Conservation (phyloP, 176 grass and related monocot species). For the Dendrocalamus sinicus region DNA sequence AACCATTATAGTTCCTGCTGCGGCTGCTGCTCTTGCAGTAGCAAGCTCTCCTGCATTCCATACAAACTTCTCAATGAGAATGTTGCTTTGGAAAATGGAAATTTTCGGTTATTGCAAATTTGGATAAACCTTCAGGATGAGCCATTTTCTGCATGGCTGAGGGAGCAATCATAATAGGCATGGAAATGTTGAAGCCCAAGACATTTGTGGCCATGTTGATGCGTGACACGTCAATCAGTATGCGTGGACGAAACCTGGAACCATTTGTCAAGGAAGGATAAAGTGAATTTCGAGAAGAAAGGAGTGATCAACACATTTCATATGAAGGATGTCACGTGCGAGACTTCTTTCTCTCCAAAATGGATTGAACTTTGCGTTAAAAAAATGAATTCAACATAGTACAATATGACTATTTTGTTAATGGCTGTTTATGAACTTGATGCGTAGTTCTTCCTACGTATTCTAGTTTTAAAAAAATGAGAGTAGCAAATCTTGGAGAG, state of each 20-base stretch:
- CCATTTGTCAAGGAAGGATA: slow-evolving; percentile 29
- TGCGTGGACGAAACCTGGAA: slow-evolving; percentile 77
- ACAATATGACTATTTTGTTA: not conserved
- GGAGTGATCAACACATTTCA: not conserved
- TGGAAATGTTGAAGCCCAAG: slow-evolving; percentile 84
- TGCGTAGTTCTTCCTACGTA: not conserved
- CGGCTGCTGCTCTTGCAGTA: slow-evolving; percentile 85
- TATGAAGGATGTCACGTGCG: not conserved
- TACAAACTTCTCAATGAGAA: slow-evolving; percentile 34
- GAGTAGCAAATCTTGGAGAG: not conserved
- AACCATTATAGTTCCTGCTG: slow-evolving; percentile 96
- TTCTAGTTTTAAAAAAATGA: not conserved
- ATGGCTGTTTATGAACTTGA: not conserved
- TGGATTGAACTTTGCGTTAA: not conserved
- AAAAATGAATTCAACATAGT: not conserved
- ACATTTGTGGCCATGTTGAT: slow-evolving; percentile 71
- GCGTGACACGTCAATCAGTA: slow-evolving; percentile 79
- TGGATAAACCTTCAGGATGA: slow-evolving; percentile 72
- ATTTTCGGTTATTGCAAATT: not conserved
- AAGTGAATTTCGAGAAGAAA: slow-evolving; percentile 19
- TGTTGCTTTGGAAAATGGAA: not conserved
- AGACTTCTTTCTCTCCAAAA: not conserved
- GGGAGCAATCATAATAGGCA: slow-evolving; percentile 97
- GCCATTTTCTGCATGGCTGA: slow-evolving; percentile 99
- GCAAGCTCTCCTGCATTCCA: slow-evolving; percentile 79